Conservation (phyloP, 345 rosid species). For the Pistacia atlantica region DNA sequence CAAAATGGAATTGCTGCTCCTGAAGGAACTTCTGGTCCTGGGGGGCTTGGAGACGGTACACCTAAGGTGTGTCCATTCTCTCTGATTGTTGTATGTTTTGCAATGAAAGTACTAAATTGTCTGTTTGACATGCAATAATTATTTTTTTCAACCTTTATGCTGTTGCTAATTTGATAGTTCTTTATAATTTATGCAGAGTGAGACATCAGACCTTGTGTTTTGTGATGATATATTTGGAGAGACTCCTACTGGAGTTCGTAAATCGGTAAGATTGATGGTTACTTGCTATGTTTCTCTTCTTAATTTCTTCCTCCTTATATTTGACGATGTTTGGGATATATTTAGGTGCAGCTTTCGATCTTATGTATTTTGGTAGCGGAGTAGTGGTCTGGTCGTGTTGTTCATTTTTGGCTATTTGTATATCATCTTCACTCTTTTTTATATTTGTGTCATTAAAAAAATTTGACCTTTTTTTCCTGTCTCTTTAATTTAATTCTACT, state of each 20-base stretch:
- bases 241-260: constrained; percentile 73
- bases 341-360: neutral
- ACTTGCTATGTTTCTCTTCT: neutral
- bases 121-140: neutral
- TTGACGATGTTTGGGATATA: neutral
- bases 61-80: constrained; percentile 72
- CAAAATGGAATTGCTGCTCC: constrained; percentile 45
- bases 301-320: neutral
- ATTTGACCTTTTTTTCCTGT: neutral
- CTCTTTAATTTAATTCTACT: neutral
- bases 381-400: too few species aligned
- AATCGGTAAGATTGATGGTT: constrained; percentile 46
- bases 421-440: neutral
- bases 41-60: constrained; percentile 91
- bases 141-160: neutral
- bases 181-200: constrained; percentile 65
- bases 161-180: neutral
- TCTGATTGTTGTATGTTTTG: neutral
- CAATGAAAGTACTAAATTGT: neutral
- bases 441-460: neutral
- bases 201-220: constrained; percentile 70
- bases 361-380: neutral
- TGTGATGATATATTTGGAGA: constrained; percentile 98
- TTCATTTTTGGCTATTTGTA: neutral
- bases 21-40: constrained; percentile 46